These are phyloP conservation scores for Aureobasidium leucospermi DNA, from an alignment of 2,329 filamentous ascomycete genomes.

Conservation along the genomic window DNA sequence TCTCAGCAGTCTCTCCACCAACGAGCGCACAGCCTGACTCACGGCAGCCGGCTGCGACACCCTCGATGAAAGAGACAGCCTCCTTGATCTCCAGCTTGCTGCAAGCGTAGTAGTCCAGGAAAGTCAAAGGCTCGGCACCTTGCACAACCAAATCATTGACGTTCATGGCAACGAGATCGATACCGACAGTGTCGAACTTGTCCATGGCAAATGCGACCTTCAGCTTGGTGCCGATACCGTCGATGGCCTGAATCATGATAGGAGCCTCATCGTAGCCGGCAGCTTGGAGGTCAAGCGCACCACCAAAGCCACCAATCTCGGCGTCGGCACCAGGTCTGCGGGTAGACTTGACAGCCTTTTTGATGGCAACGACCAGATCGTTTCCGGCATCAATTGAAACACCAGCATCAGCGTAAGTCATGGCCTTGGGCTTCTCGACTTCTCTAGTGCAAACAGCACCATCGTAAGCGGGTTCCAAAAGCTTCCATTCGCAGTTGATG, in stretches of 20 bases:
- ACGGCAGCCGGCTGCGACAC: slow-evolving; percentile 80
- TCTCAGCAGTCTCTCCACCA: slow-evolving; percentile 96
- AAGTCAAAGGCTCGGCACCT: slow-evolving; percentile 89
- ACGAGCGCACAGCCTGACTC: slow-evolving; percentile 82
- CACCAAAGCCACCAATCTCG: slow-evolving; percentile 91
- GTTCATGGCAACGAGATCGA: slow-evolving; percentile 98
- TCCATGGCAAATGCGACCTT: slow-evolving; percentile 87
- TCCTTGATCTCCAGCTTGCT: slow-evolving; percentile 72
- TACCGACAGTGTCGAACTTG: slow-evolving; percentile 89
- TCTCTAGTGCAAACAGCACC: slow-evolving; percentile 37
- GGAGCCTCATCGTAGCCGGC: slow-evolving; percentile 70
- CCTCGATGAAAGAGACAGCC: slow-evolving; percentile 80
- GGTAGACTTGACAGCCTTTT: slow-evolving; percentile 78
- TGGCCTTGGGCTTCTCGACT: slow-evolving; percentile 19
- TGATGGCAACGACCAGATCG: slow-evolving; percentile 85
- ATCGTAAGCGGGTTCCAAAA: slow-evolving; percentile 81
- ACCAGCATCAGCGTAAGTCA: slow-evolving; percentile 90
- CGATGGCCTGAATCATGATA: slow-evolving; percentile 85
- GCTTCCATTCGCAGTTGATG: slow-evolving; percentile 77
- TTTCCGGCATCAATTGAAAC: slow-evolving; percentile 95
- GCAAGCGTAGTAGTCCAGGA: slow-evolving; percentile 97
- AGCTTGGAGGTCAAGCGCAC: slow-evolving; percentile 68
- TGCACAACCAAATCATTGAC: slow-evolving; percentile 97
- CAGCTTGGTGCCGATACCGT: slow-evolving; percentile 94
- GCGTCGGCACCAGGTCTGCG: slow-evolving; percentile 81